Percentiles rank a stretch among this genome's conserved stretches.
phyloP scores from a whole-genome alignment of 371 early-diverging fungal species.

The Saksenaea oblongispora region DNA sequence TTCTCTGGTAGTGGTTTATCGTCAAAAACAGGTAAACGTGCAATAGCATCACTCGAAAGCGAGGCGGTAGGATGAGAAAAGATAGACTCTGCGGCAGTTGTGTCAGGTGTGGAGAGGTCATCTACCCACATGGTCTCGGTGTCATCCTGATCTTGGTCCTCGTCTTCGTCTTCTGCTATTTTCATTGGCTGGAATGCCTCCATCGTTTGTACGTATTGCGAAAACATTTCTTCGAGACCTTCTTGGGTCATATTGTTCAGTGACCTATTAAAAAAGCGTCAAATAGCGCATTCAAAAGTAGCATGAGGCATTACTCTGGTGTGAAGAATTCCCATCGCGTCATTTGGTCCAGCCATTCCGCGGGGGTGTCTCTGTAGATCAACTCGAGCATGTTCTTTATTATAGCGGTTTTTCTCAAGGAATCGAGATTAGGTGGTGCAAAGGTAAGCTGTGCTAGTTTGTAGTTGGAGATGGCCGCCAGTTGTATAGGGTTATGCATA shows the following conservation, averaged over 20 bases:
- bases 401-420: constrained; percentile 49
- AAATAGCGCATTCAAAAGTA: constrained; percentile 12
- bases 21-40: not conserved
- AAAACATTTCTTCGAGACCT: constrained; percentile 46
- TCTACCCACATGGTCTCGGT: constrained; percentile 24
- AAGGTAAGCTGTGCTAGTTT: constrained; percentile 59
- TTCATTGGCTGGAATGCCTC: constrained; percentile 44
- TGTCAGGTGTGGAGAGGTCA: constrained; percentile 9
- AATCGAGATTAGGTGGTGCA: constrained; percentile 49
- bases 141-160: constrained; percentile 26
- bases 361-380: constrained; percentile 43
- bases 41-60: constrained; percentile 12
- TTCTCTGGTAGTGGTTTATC: constrained; percentile 21
- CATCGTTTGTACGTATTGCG: constrained; percentile 46
- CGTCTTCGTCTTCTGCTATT: constrained; percentile 26
- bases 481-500: constrained; percentile 48
- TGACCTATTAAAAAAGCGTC: constrained; percentile 28
- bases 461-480: constrained; percentile 55
- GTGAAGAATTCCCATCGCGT: constrained; percentile 56
- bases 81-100: constrained; percentile 17
- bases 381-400: constrained; percentile 49
- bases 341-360: constrained; percentile 56
- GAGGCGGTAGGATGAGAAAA: constrained; percentile 18
- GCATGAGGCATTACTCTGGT: constrained; percentile 39
- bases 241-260: constrained; percentile 51